Percentiles rank a stretch among this genome's conserved stretches.
These are phyloP conservation scores for Rauvolfia tetraphylla DNA, from an alignment of 257 asterid species.

Conservation along the genomic window DNA sequence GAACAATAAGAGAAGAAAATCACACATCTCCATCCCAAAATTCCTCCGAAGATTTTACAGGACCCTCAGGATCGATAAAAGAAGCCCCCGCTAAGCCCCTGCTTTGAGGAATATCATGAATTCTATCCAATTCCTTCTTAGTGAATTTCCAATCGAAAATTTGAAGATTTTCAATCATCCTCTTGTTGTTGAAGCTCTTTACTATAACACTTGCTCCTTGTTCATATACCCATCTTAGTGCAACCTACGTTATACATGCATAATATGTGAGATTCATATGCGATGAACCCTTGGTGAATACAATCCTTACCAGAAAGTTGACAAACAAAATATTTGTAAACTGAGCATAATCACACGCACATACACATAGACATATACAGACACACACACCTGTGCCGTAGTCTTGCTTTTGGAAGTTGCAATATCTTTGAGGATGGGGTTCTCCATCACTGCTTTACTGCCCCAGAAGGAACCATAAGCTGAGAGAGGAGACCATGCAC, in stretches of 20 bases:
- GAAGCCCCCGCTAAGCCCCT: conserved; percentile 23
- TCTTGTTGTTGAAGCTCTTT: conserved; percentile 32
- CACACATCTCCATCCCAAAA: conserved; percentile 54
- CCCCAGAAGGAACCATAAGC: conserved; percentile 46
- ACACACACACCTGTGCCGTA: conserved; percentile 49
- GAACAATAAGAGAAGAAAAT: too few relatives aligned
- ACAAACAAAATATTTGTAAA: too few relatives aligned
- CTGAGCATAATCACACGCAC: too few relatives aligned
- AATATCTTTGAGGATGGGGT: conserved; percentile 32
- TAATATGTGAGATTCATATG: too few relatives aligned
- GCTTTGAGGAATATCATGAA: conserved; percentile 35
- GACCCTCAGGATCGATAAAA: conserved; percentile 30
- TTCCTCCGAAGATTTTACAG: conserved; percentile 33
- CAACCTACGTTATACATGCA: neutral
- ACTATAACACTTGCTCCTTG: conserved; percentile 21
- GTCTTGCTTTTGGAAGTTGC: conserved; percentile 34
- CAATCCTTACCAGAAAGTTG: too few relatives aligned
- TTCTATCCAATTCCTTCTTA: conserved; percentile 31
- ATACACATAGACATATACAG: too few relatives aligned
- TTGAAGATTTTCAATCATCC: conserved; percentile 28
- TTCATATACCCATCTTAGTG: conserved; percentile 32
- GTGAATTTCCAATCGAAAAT: conserved; percentile 29
- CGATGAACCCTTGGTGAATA: too few relatives aligned
- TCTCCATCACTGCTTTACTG: conserved; percentile 34
- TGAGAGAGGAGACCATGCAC: conserved; percentile 58